phyloP scores from a whole-genome alignment of 2,329 filamentous ascomycete genomes.

The Alternaria conjuncta region DNA sequence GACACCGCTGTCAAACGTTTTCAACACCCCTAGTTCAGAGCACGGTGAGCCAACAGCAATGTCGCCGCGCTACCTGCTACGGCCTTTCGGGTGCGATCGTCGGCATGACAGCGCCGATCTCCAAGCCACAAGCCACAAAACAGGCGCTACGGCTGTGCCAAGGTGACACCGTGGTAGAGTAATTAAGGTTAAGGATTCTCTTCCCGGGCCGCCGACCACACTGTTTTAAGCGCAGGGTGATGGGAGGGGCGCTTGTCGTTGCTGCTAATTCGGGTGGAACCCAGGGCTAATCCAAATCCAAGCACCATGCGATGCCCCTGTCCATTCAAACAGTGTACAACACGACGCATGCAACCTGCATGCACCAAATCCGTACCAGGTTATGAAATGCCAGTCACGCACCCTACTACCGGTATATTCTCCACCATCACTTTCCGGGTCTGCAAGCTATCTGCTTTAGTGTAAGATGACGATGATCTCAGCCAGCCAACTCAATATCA shows the following conservation, averaged over 20 bases:
- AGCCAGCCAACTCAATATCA: conserved; percentile 3
- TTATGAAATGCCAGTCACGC: conserved; percentile 15
- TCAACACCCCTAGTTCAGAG: background rate
- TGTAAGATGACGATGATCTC: conserved; percentile 16
- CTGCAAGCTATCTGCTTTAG: conserved; percentile 12
- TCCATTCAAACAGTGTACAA: conserved; percentile 11
- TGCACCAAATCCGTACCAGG: conserved; percentile 14
- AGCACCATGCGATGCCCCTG: conserved; percentile 25
- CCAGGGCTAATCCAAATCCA: conserved; percentile 33
- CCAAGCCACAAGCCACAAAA: conserved; percentile 11
- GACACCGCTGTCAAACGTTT: background rate
- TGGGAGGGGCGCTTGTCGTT: conserved; percentile 34
- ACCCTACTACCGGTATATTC: conserved; percentile 12
- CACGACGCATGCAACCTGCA: conserved; percentile 8
- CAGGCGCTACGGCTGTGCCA: conserved; percentile 1
- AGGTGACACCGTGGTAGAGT: conserved; percentile 18
- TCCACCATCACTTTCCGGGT: conserved; percentile 12
- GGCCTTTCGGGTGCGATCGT: conserved; percentile 20
- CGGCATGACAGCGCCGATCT: conserved; percentile 18
- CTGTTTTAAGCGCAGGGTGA: conserved; percentile 22
- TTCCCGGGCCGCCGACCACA: conserved; percentile 28
- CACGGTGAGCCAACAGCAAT: conserved; percentile 7
- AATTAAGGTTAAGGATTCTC: conserved; percentile 31
- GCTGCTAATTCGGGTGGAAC: conserved; percentile 15
- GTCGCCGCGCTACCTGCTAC: conserved; percentile 15